These are phyloP conservation scores for Inonotus hispidus DNA, from an alignment of 1,284 basidiomycete species.

Conservation along the genomic window DNA sequence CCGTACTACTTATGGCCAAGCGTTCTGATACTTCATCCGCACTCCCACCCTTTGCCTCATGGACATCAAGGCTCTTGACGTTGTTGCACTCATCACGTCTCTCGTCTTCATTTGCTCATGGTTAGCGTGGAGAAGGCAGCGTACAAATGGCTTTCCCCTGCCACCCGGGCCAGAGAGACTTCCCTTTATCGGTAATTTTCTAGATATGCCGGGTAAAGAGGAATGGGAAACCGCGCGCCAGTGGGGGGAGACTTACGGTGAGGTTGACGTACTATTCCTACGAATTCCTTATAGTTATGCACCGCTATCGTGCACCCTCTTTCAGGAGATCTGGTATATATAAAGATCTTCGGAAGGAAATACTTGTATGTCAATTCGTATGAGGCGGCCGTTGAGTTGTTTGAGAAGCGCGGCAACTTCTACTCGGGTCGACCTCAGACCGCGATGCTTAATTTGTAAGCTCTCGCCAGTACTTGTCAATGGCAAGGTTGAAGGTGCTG, in stretches of 20 bases:
- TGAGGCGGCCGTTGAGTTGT: conserved; percentile 21
- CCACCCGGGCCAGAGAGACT: conserved; percentile 21
- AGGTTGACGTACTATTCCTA: neutral
- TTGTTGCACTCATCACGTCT: neutral
- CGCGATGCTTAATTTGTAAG: neutral
- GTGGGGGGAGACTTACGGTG: conserved; percentile 21
- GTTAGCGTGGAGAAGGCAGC: neutral
- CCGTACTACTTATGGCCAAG: no score
- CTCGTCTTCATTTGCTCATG: neutral
- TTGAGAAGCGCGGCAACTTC: conserved; percentile 22
- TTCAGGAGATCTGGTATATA: conserved; percentile 21
- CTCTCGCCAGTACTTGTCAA: neutral
- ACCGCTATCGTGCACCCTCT: neutral
- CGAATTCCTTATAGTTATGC: neutral
- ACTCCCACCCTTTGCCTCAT: no score
- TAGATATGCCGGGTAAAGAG: conserved; percentile 18
- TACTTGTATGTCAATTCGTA: conserved; percentile 24
- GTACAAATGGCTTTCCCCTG: neutral
- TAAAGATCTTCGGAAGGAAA: conserved; percentile 21
- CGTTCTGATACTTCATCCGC: no score
- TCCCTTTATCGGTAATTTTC: conserved; percentile 20
- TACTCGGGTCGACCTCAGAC: conserved; percentile 14
- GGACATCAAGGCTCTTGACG: neutral
- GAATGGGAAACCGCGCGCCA: conserved; percentile 16
- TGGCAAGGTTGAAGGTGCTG: neutral